phyloP scores from a whole-genome alignment of 2,329 filamentous ascomycete genomes.

The Claviceps fusiformis region DNA sequence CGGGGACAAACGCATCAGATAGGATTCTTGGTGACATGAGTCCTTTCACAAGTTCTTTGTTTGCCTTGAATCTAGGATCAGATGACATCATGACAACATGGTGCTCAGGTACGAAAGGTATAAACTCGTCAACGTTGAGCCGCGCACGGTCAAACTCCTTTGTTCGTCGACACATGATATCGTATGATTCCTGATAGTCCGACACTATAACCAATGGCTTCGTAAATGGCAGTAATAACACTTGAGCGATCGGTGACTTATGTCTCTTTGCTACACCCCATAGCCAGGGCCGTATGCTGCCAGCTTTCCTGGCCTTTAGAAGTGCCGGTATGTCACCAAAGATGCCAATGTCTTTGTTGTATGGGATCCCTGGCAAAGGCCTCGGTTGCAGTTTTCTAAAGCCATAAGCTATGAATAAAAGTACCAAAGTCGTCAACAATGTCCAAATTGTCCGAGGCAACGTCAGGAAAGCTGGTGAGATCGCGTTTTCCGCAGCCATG shows the following conservation, averaged over 20 bases:
- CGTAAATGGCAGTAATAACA: not conserved
- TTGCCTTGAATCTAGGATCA: conserved; percentile 15
- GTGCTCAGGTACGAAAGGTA: conserved; percentile 9
- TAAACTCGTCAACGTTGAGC: not conserved
- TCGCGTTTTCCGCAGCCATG: not conserved
- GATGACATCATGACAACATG: conserved; percentile 15
- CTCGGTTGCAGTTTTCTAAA: not conserved
- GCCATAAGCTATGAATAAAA: not conserved
- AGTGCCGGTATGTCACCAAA: not conserved
- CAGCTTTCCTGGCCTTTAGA: not conserved
- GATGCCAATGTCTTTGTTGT: not conserved
- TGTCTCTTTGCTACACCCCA: not conserved
- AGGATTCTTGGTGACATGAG: conserved; percentile 18
- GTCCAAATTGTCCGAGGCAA: not conserved
- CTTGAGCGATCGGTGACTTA: not conserved
- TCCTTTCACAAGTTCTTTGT: conserved; percentile 15
- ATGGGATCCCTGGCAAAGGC: conserved; percentile 1
- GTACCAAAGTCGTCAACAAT: not conserved
- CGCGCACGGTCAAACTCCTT: conserved; percentile 2
- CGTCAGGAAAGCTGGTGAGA: not conserved
- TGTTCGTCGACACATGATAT: not conserved
- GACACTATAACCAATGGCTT: not conserved
- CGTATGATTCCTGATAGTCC: not conserved
- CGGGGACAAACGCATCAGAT: conserved; percentile 14
- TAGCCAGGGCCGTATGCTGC: not conserved